These are phyloP conservation scores for Mariannaea elegans DNA, from an alignment of 2,329 filamentous ascomycete genomes.

Conservation along the genomic window DNA sequence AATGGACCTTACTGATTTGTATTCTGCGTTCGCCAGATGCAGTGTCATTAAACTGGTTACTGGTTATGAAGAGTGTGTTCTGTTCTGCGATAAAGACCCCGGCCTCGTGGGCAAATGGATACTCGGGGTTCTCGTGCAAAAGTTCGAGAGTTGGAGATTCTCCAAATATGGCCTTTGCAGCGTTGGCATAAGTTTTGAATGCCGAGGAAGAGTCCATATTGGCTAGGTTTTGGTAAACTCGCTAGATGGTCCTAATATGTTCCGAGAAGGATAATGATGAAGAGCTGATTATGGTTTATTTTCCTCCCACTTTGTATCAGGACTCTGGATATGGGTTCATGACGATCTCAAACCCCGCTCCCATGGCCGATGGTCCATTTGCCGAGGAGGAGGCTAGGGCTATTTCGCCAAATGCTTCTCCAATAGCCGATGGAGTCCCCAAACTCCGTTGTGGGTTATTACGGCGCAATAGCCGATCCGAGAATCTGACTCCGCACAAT, in stretches of 20 bases:
- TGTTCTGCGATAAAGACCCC: slow-evolving; percentile 45
- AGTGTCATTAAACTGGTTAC: slow-evolving; percentile 42
- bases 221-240: not conserved
- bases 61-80: slow-evolving; percentile 46
- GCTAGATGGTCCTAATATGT: too few species aligned
- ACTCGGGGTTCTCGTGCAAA: slow-evolving; percentile 47
- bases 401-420: too few species aligned
- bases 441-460: not conserved
- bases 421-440: too few species aligned
- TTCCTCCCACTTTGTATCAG: too few species aligned
- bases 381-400: not conserved
- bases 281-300: too few species aligned
- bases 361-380: not conserved
- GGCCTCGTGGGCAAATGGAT: slow-evolving; percentile 61
- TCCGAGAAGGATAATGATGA: too few species aligned
- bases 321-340: too few species aligned
- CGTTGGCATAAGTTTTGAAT: slow-evolving; percentile 26
- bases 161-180: slow-evolving; percentile 44
- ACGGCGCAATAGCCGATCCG: not conserved
- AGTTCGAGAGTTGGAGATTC: slow-evolving; percentile 46
- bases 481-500: not conserved
- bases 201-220: slow-evolving; percentile 7
- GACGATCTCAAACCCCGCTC: too few species aligned
- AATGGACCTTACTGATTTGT: slow-evolving; percentile 40
- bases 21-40: slow-evolving; percentile 37